phyloP scores from a whole-genome alignment of 2,329 filamentous ascomycete species.

The Graphiopsis chlorocephala region DNA sequence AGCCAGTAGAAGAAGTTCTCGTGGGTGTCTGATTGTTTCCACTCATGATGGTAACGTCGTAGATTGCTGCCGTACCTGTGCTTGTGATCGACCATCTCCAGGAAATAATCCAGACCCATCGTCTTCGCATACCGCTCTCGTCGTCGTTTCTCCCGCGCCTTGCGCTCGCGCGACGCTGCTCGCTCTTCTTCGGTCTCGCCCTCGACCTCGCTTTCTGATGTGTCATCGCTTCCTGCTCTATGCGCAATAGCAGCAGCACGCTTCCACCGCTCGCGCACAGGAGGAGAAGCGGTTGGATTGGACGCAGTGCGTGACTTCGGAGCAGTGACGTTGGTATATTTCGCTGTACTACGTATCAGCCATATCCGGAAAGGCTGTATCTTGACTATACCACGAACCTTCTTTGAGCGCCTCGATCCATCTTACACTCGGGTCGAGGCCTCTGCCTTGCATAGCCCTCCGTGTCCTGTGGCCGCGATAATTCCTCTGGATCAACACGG shows the following conservation, averaged over 20 bases:
- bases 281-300: constrained; percentile 14
- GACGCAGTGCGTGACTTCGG: constrained; percentile 41
- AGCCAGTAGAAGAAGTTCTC: constrained; percentile 97
- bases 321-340: constrained; percentile 52
- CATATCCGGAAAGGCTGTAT: not conserved
- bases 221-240: constrained; percentile 68
- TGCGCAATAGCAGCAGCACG: constrained; percentile 68
- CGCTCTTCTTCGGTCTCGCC: constrained; percentile 35
- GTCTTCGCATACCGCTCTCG: constrained; percentile 67
- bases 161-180: constrained; percentile 34
- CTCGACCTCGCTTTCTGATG: constrained; percentile 48
- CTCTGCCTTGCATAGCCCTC: constrained; percentile 66
- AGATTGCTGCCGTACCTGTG: constrained; percentile 85
- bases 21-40: constrained; percentile 72
- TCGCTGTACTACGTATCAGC: constrained; percentile 36
- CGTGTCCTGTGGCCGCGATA: constrained; percentile 75
- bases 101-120: constrained; percentile 84
- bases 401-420: constrained; percentile 56
- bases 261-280: constrained; percentile 67
- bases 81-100: constrained; percentile 70
- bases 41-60: constrained; percentile 76
- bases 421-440: constrained; percentile 65
- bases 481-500: constrained; percentile 51
- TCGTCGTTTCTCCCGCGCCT: constrained; percentile 52
- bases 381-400: not conserved